Evolutionary conservation across 257 asterid species (phyloP), one percentile per base, ranked within the genome.

Genomic region (Apocynum venetum): DNA sequence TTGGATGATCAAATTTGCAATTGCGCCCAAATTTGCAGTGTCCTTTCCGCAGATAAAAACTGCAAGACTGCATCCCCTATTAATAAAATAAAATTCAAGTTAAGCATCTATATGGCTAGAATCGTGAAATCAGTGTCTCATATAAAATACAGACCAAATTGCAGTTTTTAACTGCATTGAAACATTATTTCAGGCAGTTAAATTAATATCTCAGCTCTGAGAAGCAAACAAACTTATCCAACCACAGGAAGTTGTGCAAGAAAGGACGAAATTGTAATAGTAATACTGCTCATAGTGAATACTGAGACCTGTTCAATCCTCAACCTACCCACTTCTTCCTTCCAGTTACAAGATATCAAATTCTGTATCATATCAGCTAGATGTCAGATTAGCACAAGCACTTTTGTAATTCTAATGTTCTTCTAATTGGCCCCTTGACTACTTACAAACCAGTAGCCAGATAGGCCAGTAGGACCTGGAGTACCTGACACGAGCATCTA

Each of bases 1-100:
- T 81, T 14, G 98, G 96, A 81, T 93, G 98, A 85, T 93, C 98
- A 78, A 88, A 93, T 85, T 89, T 93, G 93, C 97, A 93, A 11
- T 88, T 82, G 31, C 76, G 88, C 44, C 97, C 98, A 31, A 89
- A 91, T 83, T 93, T 91, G 94, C 97, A 93, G 80, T 79, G 84
- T 53, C 98, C 96, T 48, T 85, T 93, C 86, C 84, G 94, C 87
- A 90, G 70, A 87, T 93, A 91, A 87, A 85, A 93, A n/a, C 91
- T 67, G 90, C 98, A 93, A 77, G 94, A 85, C 86, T 89, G 96
- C 87, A 78, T 83, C 63, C 98, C 97, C 98, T 93, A 91, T 81
- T 77, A 59, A 69, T 66, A 52, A 12, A 76, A 35, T 9, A 47
- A n/a, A 56, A 31, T 14, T 11, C 19, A 35, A 6, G 8, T 31